These are phyloP conservation scores for Tetracladium setigerum DNA, from an alignment of 495 filamentous ascomycete species.

Conservation along the genomic window DNA sequence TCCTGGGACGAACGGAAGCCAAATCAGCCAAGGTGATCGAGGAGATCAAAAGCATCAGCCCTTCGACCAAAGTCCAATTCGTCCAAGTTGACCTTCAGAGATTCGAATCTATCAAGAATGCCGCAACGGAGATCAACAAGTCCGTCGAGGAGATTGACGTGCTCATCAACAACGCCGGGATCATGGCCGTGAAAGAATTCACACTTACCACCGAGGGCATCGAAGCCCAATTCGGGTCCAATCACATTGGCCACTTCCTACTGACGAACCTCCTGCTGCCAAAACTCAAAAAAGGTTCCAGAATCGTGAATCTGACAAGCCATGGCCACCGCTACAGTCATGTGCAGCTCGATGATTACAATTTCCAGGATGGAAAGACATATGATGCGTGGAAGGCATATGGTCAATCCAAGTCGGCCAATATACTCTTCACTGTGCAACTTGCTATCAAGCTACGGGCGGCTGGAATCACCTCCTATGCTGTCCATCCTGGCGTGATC, in stretches of 20 bases:
- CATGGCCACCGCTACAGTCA: conserved; percentile 33
- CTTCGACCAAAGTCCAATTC: conserved; percentile 13
- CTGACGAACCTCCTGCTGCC: conserved; percentile 34
- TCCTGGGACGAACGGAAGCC: conserved; percentile 39
- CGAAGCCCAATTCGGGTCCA: conserved; percentile 46
- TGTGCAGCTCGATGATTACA: conserved; percentile 43
- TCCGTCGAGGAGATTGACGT: conserved; percentile 27
- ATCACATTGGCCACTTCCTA: conserved; percentile 42
- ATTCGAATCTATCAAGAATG: conserved; percentile 32
- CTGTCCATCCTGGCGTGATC: conserved; percentile 10
- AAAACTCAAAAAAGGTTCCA: conserved; percentile 1
- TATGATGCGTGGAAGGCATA: conserved; percentile 42
- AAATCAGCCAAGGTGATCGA: conserved; percentile 16
- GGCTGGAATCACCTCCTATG: conserved; percentile 1
- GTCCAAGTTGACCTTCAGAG: conserved; percentile 32
- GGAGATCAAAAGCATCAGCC: not conserved
- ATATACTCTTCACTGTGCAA: conserved; percentile 45
- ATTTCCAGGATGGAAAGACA: conserved; percentile 38
- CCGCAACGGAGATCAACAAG: conserved; percentile 28
- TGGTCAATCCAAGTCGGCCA: conserved; percentile 49
- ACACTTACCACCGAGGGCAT: conserved; percentile 20
- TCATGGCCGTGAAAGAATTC: conserved; percentile 11
- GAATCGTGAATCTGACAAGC: conserved; percentile 32
- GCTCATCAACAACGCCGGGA: conserved; percentile 18
- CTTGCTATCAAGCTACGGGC: conserved; percentile 27